Base-by-base conservation (phyloP, 768 basidiomycete species). In the Leccinum boreale region DNA sequence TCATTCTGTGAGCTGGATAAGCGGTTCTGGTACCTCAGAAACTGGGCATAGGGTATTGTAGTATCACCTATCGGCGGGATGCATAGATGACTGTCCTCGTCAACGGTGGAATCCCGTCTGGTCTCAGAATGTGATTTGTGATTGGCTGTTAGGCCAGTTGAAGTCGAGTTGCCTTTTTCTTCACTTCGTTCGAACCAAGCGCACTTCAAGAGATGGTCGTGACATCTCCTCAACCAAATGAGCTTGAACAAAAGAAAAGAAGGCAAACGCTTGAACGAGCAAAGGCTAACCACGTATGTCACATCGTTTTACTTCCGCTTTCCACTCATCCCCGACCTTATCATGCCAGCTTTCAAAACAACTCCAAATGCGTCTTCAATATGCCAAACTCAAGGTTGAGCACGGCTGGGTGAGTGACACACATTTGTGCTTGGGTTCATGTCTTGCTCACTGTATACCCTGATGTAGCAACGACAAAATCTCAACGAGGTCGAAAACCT, bases 401-500 rank as follows among this genome's bases (percentile, higher is more conserved):
- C 81, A 89, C 67, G 89, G 89, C 46, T 91, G 89, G 89, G 89
- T 89, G 68, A 44, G 84, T 75, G 3, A 5, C 48, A n/a, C 6
- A 33, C 21, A 50, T 58, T 15, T 28, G 5, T 36, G 7, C 17
- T 50, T n/a, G 23, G 3, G n/a, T 31, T 7, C 11, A 4, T 45
- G n/a, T 23, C 21, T 3, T 55, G 14, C 44, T 65, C 50, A 58
- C 48, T 26, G 10, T 15, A 35, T 35, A 50, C 47, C 14, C 48
- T 49, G 19, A 33, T 26, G 10, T 66, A 89, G 88, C 86, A 89
- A 84, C 81, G 84, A 58, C 89, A 91, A 71, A 89, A 79, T 48
- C 72, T 91, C 53, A 89, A 87, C 65, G 89, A 91, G 73, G 89
- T 91, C 5, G 89, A 91, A 70, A 90, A 90, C 65, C 76, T 91